Conservation (phyloP, 2,329 filamentous ascomycete species). For the Aspergillus quadrilineatus region DNA sequence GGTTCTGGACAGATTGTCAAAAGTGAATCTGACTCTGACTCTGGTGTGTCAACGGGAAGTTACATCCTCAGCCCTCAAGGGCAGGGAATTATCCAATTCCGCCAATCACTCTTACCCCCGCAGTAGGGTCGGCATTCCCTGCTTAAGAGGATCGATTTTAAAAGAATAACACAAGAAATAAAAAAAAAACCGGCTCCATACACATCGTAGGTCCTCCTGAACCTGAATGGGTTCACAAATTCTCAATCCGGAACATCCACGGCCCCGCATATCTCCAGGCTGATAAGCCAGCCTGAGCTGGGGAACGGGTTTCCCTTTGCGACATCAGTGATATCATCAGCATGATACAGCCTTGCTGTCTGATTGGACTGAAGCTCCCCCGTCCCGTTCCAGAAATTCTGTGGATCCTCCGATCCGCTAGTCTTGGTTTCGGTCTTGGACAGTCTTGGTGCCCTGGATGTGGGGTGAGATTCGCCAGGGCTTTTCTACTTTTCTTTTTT, state of each 20-base stretch:
- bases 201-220: background rate
- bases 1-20: background rate
- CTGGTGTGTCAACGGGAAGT: background rate
- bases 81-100: constrained; percentile 10
- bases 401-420: constrained; percentile 23
- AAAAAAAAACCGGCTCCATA: constrained; percentile 1
- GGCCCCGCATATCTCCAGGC: constrained; percentile 24
- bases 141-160: background rate
- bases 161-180: background rate
- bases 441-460: constrained; percentile 14
- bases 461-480: constrained; percentile 15
- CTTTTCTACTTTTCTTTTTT: background rate
- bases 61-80: background rate
- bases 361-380: constrained; percentile 18
- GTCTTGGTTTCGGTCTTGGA: constrained; percentile 16
- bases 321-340: constrained; percentile 21
- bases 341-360: constrained; percentile 11
- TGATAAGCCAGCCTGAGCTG: constrained; percentile 13
- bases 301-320: constrained; percentile 11
- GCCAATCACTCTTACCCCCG: constrained; percentile 8
- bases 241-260: constrained; percentile 17
- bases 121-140: background rate
- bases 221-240: background rate
- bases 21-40: background rate
- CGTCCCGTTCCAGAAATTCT: constrained; percentile 27